These are phyloP conservation scores for Nephelium lappaceum DNA, from an alignment of 345 rosid species.

Conservation along the genomic window DNA sequence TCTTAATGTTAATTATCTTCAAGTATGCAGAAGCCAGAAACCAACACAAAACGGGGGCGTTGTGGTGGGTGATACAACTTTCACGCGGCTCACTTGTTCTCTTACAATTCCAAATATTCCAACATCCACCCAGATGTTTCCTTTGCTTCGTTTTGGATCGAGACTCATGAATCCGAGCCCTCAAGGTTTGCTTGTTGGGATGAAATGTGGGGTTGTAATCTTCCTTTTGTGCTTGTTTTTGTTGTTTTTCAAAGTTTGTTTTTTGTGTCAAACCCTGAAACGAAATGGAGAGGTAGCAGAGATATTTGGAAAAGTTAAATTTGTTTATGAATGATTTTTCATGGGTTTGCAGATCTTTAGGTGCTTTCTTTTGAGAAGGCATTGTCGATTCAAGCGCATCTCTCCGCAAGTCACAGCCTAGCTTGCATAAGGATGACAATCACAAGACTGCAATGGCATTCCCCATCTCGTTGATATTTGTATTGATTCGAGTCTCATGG, in stretches of 20 bases:
- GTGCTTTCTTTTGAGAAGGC: slow-evolving; percentile 43
- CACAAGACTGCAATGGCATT: slow-evolving; percentile 54
- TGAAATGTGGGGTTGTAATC: slow-evolving; percentile 46
- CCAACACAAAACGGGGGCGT: slow-evolving; percentile 36
- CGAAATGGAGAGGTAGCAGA: not conserved
- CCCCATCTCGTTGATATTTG: too few species aligned
- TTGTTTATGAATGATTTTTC: not conserved
- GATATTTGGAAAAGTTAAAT: not conserved
- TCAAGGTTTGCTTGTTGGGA: not conserved
- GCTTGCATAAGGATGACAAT: slow-evolving; percentile 39
- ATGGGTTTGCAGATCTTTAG: slow-evolving; percentile 13
- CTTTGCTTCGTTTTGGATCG: slow-evolving; percentile 71
- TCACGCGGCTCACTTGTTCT: slow-evolving; percentile 31
- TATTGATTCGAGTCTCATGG: too few species aligned
- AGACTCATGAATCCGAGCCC: slow-evolving; percentile 53
- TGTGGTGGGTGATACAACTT: slow-evolving; percentile 28
- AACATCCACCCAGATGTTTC: slow-evolving; percentile 20
- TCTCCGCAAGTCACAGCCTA: slow-evolving; percentile 38
- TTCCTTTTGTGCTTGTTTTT: slow-evolving; percentile 41
- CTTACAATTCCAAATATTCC: slow-evolving; percentile 33
- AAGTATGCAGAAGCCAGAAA: too few species aligned
- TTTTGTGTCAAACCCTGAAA: not conserved
- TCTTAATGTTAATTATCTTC: too few species aligned
- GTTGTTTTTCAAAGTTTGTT: not conserved
- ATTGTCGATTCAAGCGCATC: slow-evolving; percentile 50